Conservation (phyloP, 148 eudicot genomes). For the Chenopodium berlandieri region DNA sequence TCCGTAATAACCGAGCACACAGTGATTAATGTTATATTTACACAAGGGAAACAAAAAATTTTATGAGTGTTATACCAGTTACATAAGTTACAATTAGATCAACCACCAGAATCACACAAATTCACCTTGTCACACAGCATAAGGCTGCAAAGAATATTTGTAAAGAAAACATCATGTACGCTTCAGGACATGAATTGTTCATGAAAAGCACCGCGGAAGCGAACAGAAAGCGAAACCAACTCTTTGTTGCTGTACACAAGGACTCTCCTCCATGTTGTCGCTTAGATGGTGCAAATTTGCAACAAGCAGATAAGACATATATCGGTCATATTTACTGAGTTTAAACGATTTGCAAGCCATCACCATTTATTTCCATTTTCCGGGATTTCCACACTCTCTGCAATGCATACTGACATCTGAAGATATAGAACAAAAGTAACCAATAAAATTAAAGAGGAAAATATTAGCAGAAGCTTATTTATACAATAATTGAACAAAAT, state of each 20-base stretch:
- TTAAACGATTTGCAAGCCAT: slow-evolving; percentile 19
- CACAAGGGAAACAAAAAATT: too few relatives aligned
- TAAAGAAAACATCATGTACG: background rate
- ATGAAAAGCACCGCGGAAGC: background rate
- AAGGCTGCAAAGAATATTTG: background rate
- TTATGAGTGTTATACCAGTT: too few relatives aligned
- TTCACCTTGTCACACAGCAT: background rate
- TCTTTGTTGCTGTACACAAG: background rate
- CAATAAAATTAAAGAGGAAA: background rate
- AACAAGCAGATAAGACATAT: background rate
- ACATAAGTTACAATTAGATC: too few relatives aligned
- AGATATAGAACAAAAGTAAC: background rate
- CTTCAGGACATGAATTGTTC: background rate
- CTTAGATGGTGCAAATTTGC: background rate
- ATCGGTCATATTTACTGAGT: background rate
- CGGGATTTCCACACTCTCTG: slow-evolving; percentile 40
- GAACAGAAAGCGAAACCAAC: background rate
- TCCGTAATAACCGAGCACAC: too few relatives aligned
- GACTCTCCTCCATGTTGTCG: background rate
- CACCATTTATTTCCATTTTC: slow-evolving; percentile 12
- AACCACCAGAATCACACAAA: background rate
- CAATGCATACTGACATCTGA: slow-evolving; percentile 55
- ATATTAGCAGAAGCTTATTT: background rate
- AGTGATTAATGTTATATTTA: too few relatives aligned
- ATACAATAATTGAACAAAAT: background rate